These are phyloP conservation scores for fission yeast (Schizosaccharomyces pombe) DNA, from an alignment of 805 yeast genomes.

Conservation along the genomic window ASM294v3 CU329670.1:1871001-1871500, in stretches of 20 bases:
- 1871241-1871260: not conserved
- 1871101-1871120: slow-evolving; percentile 7
- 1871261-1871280: not conserved
- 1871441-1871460: slow-evolving; percentile 44
- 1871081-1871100: not conserved
- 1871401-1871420: slow-evolving; percentile 46
- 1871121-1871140: slow-evolving; percentile 4
- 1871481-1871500: slow-evolving; percentile 68
- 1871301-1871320: not conserved
- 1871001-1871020: no score
- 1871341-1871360: slow-evolving; percentile 31
- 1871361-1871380: slow-evolving; percentile 50
- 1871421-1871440: slow-evolving; percentile 52
- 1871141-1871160: not conserved
- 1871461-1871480: slow-evolving; percentile 40
- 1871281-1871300: not conserved
- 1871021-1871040: slow-evolving; percentile 5
- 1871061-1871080: slow-evolving; percentile 8
- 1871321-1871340: slow-evolving; percentile 34
- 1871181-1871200: not conserved
- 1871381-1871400: slow-evolving; percentile 54
- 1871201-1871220: not conserved
- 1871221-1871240: not conserved
- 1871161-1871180: not conserved
- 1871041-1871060: not conserved